Evolutionary conservation across 108 stramenopile species (phyloP).

Genomic region (Skeletonema tropicum): DNA sequence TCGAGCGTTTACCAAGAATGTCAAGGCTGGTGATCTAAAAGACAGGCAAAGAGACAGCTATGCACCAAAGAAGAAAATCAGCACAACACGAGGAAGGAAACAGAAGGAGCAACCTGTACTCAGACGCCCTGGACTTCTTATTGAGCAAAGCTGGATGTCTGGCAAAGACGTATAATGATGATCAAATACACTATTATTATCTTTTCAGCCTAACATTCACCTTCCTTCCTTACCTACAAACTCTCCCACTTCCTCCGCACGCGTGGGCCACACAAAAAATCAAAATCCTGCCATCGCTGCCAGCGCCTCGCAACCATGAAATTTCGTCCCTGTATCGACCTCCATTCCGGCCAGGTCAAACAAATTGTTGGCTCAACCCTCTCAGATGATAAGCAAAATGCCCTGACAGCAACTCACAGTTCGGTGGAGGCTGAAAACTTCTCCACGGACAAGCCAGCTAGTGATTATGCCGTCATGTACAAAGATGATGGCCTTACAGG

Average conservation of each 20-base stretch:
- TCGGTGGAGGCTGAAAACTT: slow-evolving; percentile 77
- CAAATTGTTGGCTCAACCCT: slow-evolving; percentile 98
- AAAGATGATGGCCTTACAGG: slow-evolving; percentile 76
- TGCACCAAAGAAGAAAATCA: slow-evolving; percentile 18
- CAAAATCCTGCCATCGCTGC: no score
- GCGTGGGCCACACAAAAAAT: no score
- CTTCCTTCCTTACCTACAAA: neutral
- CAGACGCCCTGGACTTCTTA: slow-evolving; percentile 14
- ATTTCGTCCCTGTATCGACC: slow-evolving; percentile 98
- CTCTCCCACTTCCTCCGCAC: no score
- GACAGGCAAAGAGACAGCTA: slow-evolving; percentile 25
- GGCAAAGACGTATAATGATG: slow-evolving; percentile 58
- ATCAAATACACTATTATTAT: no score
- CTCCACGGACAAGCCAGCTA: slow-evolving; percentile 77
- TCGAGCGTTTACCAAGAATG: slow-evolving; percentile 47
- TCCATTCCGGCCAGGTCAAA: slow-evolving; percentile 97
- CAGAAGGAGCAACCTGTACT: slow-evolving; percentile 16
- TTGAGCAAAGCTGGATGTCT: slow-evolving; percentile 50
- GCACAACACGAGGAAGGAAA: slow-evolving; percentile 4
- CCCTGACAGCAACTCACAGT: slow-evolving; percentile 7
- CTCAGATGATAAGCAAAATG: slow-evolving; percentile 46
- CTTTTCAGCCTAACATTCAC: neutral
- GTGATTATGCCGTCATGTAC: slow-evolving; percentile 84
- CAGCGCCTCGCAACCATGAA: slow-evolving; percentile 63
- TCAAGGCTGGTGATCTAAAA: slow-evolving; percentile 17